These are phyloP conservation scores for Cadophora sp. DNA, from an alignment of 2,329 filamentous ascomycete species.

Conservation along the genomic window DNA sequence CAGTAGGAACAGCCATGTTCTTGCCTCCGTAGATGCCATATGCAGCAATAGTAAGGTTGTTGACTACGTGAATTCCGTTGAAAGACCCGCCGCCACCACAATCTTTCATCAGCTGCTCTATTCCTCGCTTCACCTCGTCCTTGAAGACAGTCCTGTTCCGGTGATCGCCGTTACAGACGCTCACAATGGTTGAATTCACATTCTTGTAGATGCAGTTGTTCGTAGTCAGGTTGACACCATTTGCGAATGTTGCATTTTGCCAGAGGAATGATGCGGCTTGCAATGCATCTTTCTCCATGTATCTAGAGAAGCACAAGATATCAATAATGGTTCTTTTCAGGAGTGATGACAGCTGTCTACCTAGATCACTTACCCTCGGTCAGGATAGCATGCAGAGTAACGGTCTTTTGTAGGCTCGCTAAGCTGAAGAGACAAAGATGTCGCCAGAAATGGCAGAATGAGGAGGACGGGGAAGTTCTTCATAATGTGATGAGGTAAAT, in stretches of 20 bases:
- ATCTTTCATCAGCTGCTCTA: not conserved
- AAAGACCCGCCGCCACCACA: not conserved
- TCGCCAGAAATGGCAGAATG: not conserved
- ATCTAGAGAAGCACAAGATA: not conserved
- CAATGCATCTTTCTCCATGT: not conserved
- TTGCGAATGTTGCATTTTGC: not conserved
- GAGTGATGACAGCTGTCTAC: not conserved
- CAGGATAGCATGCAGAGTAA: not conserved
- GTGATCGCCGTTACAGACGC: not conserved
- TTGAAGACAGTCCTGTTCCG: not conserved
- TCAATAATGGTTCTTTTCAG: not conserved
- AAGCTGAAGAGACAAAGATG: not conserved
- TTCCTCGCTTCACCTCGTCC: not conserved
- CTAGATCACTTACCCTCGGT: not conserved
- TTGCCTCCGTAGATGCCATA: not conserved
- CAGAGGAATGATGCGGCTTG: not conserved
- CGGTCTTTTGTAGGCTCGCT: not conserved
- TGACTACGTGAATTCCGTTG: not conserved
- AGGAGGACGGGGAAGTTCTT: not conserved
- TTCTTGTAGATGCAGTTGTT: not conserved
- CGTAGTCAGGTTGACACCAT: not conserved
- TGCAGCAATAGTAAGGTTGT: not conserved
- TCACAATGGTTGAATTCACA: not conserved
- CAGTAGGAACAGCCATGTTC: not conserved
- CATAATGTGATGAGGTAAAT: no score